Base-by-base conservation (phyloP, 2,329 filamentous ascomycete species). In the Magnaporthales sp. region DNA sequence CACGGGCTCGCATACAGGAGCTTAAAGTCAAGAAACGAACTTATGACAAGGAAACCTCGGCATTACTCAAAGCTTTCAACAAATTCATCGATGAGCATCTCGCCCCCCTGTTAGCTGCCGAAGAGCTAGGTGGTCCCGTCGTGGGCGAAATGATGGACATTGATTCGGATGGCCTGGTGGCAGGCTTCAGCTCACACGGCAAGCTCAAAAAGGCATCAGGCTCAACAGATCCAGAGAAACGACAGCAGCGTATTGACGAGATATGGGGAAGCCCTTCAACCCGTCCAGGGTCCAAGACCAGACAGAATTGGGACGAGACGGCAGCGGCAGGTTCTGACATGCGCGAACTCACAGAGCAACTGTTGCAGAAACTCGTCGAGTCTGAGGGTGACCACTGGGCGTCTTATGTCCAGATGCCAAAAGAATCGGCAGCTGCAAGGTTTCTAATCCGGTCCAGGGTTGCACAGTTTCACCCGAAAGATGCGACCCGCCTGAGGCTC, bases 41-140 rank as follows among this genome's bases (percentile, higher is more conserved):
- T 56, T 89, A 92, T 72, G 85, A 89, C 67, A 79, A 75, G 65
- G 84, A 89, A 70, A 89, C 88, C 1, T 79, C 80, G 1, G 81
- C 79, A 58, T 79, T 95, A 19, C 84, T 90, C 66, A 84, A 83
- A 67, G 82, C 85, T 0, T 82, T 96, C 66, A 85, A 89, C 69
- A 79, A 79, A 19, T 96, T 96, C 73, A 88, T 94, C 67, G 86
- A 91, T 68, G 79, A 86, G 60, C 84, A 86, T 56, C 82, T 96
- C 1, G 90, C 90, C 1, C 78, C 85, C 3, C 91, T 94, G 86
- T 81, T 96, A 60, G 92, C 91, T 7, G 91, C 91, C 0, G 92
- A 96, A 77, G 91, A 93, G 73, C 82, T 93, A 1, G 92, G 92
- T 8, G 92, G 92, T 0, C 92, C 92, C 0, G 89, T 93, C 11